Evolutionary conservation across 805 yeast species (phyloP), one percentile per base, ranked within the genome.

Genomic region (Starmerella sirachaensis): DNA sequence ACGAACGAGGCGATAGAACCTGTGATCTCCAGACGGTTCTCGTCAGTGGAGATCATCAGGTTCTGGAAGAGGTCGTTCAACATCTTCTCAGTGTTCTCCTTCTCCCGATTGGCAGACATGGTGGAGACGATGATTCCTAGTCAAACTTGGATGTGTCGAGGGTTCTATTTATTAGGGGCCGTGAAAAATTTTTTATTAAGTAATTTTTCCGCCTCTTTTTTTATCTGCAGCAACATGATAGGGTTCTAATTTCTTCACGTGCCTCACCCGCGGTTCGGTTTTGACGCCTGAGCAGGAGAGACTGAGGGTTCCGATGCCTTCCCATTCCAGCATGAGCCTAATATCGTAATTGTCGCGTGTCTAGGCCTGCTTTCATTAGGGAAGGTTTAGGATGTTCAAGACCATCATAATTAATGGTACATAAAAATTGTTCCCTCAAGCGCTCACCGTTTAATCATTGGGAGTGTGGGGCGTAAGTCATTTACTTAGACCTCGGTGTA

Each of bases 51-150:
- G 63, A 91, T 83, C 61, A 88, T 66, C 60, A 91, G 75, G 72
- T 84, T 84, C 68, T 78, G 72, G 70, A 91, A 83, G 62, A 91
- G 80, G 71, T 91, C 94, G 63, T 78, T 71, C 65, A 88, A 79
- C 66, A 86, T 94, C 68, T 85, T 48, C 46, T 60, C 53, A 41
- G 66, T 55, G 44, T 54, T 53, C 43, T 52, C 50, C 44, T 49
- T 54, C 50, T 55, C 61, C 21, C 49, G 49, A 37, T 43, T 41
- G 32, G 48, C 49, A 43, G 49, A 45, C 49, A 45, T 45, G 21
- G 23, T 32, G 35, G 39, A 26, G 18, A 34, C 19, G 37, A 30
- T 19, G 25, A 21, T n/a, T n/a, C n/a, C n/a, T n/a, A n/a, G n/a
- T n/a, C n/a, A n/a, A n/a, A n/a, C n/a, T n/a, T n/a, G n/a, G 29